phyloP scores from a whole-genome alignment of 768 basidiomycete genomes.

The Tylopilus sp. region DNA sequence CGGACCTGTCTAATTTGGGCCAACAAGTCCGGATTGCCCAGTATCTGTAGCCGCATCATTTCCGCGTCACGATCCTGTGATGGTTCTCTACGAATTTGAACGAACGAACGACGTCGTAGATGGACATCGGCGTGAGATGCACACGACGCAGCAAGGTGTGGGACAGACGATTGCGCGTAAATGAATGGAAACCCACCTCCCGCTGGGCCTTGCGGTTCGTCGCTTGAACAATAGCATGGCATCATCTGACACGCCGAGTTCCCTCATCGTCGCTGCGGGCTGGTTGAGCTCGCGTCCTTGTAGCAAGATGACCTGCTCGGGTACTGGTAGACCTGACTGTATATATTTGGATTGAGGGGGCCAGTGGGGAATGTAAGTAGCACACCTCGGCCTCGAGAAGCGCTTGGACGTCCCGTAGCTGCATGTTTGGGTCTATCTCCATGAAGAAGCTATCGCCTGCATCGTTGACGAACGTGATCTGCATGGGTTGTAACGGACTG shows the following conservation, averaged over 20 bases:
- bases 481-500: conserved; percentile 44
- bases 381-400: conserved; percentile 93
- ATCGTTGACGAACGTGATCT: conserved; percentile 70
- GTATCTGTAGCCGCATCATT: conserved; percentile 83
- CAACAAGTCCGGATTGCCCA: conserved; percentile 84
- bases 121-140: background rate
- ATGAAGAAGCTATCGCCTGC: conserved; percentile 59
- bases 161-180: background rate
- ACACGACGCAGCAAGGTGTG: background rate
- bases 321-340: conserved; percentile 70
- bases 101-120: background rate
- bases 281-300: conserved; percentile 63
- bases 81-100: conserved; percentile 44
- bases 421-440: conserved; percentile 89
- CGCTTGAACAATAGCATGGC: conserved; percentile 69
- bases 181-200: conserved; percentile 30
- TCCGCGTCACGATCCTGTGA: conserved; percentile 69
- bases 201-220: conserved; percentile 46
- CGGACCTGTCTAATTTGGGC: conserved; percentile 60
- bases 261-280: conserved; percentile 64
- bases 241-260: conserved; percentile 56
- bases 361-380: conserved; percentile 1
- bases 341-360: background rate
- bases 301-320: conserved; percentile 71
- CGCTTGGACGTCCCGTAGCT: conserved; percentile 89